Conservation (phyloP, 495 filamentous ascomycete genomes). For the Friedmanniomyces simplex region DNA sequence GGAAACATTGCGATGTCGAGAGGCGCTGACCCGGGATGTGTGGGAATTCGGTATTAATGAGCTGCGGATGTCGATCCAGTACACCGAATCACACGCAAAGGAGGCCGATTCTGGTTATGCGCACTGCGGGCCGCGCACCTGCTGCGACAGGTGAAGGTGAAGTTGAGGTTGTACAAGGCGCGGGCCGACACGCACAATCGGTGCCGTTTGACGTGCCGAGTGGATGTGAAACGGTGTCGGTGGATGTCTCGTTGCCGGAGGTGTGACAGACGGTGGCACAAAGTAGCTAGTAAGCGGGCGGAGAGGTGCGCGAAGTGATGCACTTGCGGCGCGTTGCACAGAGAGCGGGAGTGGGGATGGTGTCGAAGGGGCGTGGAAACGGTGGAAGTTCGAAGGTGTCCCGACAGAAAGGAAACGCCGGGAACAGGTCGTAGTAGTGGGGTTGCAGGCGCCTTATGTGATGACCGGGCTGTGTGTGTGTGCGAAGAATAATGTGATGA, state of each 20-base stretch:
- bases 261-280: neutral
- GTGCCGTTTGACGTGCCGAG: slow-evolving; percentile 5
- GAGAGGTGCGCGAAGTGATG: neutral
- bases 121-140: neutral
- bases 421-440: slow-evolving; percentile 1
- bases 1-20: neutral
- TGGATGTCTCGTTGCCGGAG: neutral
- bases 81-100: neutral
- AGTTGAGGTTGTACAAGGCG: slow-evolving; percentile 2
- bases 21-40: neutral
- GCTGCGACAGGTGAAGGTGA: neutral
- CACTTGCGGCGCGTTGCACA: neutral
- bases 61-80: neutral
- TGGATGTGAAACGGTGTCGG: neutral
- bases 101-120: no score
- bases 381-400: slow-evolving; percentile 8
- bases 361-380: slow-evolving; percentile 1
- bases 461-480: neutral
- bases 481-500: no score
- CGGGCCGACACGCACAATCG: neutral
- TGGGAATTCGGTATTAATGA: neutral
- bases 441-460: slow-evolving; percentile 12
- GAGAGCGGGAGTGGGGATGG: neutral
- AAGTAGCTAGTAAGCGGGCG: neutral
- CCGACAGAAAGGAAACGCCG: slow-evolving; percentile 15